Percentiles rank a stretch among this genome's conserved stretches.
Evolutionary conservation across 495 filamentous ascomycete genomes (phyloP).

Genomic region (Extremus antarcticus): DNA sequence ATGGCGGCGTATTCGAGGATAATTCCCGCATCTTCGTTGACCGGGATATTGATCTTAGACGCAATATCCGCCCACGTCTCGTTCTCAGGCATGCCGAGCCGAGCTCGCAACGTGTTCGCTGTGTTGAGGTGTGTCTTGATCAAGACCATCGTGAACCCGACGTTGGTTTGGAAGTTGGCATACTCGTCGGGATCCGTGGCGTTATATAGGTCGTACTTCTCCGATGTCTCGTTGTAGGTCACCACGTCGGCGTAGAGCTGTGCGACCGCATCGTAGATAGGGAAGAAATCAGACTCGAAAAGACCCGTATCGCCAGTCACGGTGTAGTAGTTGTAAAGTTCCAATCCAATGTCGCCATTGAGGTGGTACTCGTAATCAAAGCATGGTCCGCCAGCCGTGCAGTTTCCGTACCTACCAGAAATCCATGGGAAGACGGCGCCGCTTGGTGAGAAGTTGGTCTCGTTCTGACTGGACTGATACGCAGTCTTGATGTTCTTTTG

Average conservation of each 20-base stretch:
- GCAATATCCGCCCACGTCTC: conserved; percentile 31
- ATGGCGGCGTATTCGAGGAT: conserved; percentile 58
- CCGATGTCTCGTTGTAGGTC: conserved; percentile 40
- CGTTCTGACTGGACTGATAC: conserved; percentile 35
- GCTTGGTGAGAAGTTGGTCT: conserved; percentile 38
- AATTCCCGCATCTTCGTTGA: conserved; percentile 38
- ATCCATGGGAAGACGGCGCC: conserved; percentile 56
- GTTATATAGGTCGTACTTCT: conserved; percentile 43
- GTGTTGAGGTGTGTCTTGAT: conserved; percentile 46
- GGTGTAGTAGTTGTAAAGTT: conserved; percentile 49
- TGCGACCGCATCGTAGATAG: conserved; percentile 49
- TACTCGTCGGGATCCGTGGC: conserved; percentile 78
- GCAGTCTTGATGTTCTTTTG: conserved; percentile 29
- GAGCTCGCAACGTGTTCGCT: conserved; percentile 45
- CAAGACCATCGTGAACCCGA: conserved; percentile 61
- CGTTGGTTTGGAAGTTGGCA: conserved; percentile 59
- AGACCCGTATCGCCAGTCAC: conserved; percentile 46
- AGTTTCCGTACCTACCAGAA: conserved; percentile 53
- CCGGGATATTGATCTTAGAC: conserved; percentile 29
- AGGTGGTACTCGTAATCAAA: conserved; percentile 57
- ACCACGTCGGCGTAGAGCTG: conserved; percentile 47
- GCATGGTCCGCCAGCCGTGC: conserved; percentile 55
- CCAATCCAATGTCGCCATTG: conserved; percentile 63
- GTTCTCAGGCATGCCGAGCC: conserved; percentile 43
- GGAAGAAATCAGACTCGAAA: conserved; percentile 44